Percentiles rank a stretch among this genome's conserved stretches.
These are phyloP conservation scores for Naganishia cerealis DNA, from an alignment of 1,284 basidiomycete species.

Conservation along the genomic window DNA sequence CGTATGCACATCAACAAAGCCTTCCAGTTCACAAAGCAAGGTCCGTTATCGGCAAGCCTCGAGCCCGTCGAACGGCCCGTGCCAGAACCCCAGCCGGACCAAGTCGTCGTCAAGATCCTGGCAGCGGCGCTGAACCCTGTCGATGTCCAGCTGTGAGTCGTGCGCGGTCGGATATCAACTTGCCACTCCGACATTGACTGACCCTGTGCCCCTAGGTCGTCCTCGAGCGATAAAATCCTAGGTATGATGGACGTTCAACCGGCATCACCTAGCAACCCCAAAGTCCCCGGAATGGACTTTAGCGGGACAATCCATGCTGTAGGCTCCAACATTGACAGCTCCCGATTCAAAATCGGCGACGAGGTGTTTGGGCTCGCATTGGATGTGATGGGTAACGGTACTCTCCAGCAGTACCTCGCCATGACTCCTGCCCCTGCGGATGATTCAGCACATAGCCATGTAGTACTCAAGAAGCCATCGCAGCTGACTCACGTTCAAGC, in stretches of 20 bases:
- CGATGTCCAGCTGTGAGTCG: slow-evolving; percentile 53
- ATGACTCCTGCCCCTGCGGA: slow-evolving; percentile 36
- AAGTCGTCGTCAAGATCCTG: slow-evolving; percentile 59
- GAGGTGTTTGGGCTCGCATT: slow-evolving; percentile 60
- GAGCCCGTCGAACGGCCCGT: slow-evolving; percentile 27
- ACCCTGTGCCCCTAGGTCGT: slow-evolving; percentile 18
- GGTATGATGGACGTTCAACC: slow-evolving; percentile 57
- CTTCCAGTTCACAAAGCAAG: slow-evolving; percentile 36
- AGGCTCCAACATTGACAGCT: slow-evolving; percentile 55
- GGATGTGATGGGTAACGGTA: slow-evolving; percentile 54
- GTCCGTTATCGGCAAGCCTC: slow-evolving; percentile 35
- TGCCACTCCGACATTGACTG: slow-evolving; percentile 6
- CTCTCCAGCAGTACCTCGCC: slow-evolving; percentile 60
- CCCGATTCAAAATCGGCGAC: slow-evolving; percentile 60
- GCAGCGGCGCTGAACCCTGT: slow-evolving; percentile 69
- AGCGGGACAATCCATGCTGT: slow-evolving; percentile 62
- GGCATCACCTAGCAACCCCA: slow-evolving; percentile 57
- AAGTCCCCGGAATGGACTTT: slow-evolving; percentile 64
- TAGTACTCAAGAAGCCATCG: slow-evolving; percentile 58
- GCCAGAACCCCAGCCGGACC: slow-evolving; percentile 29
- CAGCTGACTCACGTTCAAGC: slow-evolving; percentile 60
- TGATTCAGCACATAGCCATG: slow-evolving; percentile 7
- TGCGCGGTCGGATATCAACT: slow-evolving; percentile 3
- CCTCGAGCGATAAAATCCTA: slow-evolving; percentile 62
- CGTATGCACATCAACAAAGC: slow-evolving; percentile 31